These are phyloP conservation scores for Peronosclerospora sorghi DNA, from an alignment of 352 stramenopile genomes.

Conservation along the genomic window DNA sequence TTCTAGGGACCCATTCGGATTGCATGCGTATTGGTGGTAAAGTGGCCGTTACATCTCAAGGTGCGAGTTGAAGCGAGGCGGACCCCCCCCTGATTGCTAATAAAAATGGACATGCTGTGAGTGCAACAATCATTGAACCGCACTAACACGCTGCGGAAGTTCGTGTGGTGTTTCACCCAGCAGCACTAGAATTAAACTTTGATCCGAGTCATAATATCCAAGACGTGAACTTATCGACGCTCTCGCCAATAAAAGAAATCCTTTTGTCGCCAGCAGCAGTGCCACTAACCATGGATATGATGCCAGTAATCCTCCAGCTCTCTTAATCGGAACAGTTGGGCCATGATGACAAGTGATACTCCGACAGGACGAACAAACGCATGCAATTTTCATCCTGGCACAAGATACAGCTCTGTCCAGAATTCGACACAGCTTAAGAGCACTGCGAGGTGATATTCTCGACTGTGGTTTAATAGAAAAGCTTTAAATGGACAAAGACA, in stretches of 20 bases:
- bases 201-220: constrained; percentile 78
- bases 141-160: constrained; percentile 48
- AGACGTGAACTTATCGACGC: constrained; percentile 50
- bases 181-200: constrained; percentile 42
- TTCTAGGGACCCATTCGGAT: constrained; percentile 75
- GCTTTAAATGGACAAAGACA: too few species aligned
- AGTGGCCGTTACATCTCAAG: constrained; percentile 52
- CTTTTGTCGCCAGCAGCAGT: constrained; percentile 36
- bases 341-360: too few species aligned
- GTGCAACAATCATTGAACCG: constrained; percentile 69
- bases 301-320: constrained; percentile 75
- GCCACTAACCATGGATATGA: constrained; percentile 56
- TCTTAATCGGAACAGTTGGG: constrained; percentile 58
- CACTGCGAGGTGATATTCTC: too few species aligned
- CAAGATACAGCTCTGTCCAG: too few species aligned
- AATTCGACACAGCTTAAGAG: too few species aligned
- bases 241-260: constrained; percentile 76
- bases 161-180: constrained; percentile 69
- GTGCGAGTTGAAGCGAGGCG: constrained; percentile 7
- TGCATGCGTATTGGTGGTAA: constrained; percentile 74
- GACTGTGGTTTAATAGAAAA: too few species aligned
- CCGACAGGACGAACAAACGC: too few species aligned
- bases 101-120: constrained; percentile 23
- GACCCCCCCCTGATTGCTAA: constrained; percentile 36
- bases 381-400: too few species aligned